A percentile compares a stretch with the other conserved stretches of the same genome.
Conservation (phyloP, 495 filamentous ascomycete species). For the Baudoinia panamericana region DNA sequence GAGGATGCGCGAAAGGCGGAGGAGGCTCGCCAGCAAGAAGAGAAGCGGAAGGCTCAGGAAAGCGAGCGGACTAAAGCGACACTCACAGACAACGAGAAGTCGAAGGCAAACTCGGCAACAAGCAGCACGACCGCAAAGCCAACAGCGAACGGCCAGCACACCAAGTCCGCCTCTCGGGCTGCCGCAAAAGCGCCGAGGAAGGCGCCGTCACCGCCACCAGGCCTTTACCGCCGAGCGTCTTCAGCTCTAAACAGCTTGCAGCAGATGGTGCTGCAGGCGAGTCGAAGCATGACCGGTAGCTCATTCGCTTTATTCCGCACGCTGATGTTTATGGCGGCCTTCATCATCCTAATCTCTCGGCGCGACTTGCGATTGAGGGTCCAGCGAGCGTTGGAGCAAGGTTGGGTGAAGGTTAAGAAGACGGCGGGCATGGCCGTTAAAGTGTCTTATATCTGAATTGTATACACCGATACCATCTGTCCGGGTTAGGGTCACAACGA, state of each 20-base stretch:
- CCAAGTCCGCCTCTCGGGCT: slow-evolving; percentile 1
- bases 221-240: slow-evolving; percentile 16
- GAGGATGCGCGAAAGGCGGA: slow-evolving; percentile 48
- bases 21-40: slow-evolving; percentile 44
- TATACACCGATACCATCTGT: too few species aligned
- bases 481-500: too few species aligned
- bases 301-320: slow-evolving; percentile 62
- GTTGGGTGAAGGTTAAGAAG: slow-evolving; percentile 70
- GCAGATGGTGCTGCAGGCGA: slow-evolving; percentile 33
- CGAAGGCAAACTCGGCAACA: slow-evolving; percentile 11
- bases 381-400: slow-evolving; percentile 46
- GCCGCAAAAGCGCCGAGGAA: slow-evolving; percentile 23
- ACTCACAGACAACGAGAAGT: background rate
- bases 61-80: slow-evolving; percentile 18
- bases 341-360: slow-evolving; percentile 63
- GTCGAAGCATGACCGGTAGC: slow-evolving; percentile 50
- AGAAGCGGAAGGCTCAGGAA: slow-evolving; percentile 46
- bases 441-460: slow-evolving; percentile 90
- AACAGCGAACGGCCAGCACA: background rate
- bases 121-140: slow-evolving; percentile 1
- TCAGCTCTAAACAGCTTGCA: slow-evolving; percentile 10
- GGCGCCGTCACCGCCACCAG: slow-evolving; percentile 26
- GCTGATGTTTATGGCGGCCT: slow-evolving; percentile 67
- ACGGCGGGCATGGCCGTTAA: slow-evolving; percentile 97
- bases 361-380: slow-evolving; percentile 64